These are phyloP conservation scores for Solanum sitiens DNA, from an alignment of 257 asterid genomes.

Conservation along the genomic window DNA sequence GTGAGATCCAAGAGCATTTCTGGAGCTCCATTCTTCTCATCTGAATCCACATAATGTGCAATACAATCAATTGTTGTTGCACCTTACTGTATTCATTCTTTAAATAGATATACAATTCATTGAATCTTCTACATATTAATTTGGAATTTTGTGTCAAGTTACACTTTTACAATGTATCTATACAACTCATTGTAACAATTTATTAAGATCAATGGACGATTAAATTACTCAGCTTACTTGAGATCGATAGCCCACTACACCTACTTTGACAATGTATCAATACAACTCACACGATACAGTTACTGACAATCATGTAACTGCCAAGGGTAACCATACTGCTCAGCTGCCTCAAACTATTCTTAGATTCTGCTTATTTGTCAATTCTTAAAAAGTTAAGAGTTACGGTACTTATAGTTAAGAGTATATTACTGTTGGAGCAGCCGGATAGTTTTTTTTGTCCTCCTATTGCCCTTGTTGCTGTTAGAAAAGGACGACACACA, in stretches of 20 bases:
- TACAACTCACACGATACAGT: not conserved
- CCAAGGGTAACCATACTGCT: not conserved
- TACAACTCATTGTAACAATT: not conserved
- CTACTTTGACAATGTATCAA: not conserved
- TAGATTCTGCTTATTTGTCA: not conserved
- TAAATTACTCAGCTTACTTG: not conserved
- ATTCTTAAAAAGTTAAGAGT: not conserved
- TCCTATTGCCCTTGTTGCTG: too few species aligned
- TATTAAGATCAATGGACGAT: not conserved
- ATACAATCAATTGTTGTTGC: not conserved
- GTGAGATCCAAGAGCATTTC: constrained; percentile 78
- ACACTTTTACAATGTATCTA: not conserved
- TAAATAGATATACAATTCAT: not conserved
- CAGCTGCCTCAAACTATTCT: not conserved
- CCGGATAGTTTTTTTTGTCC: not conserved
- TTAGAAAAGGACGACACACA: not conserved
- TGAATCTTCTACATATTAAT: not conserved
- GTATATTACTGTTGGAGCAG: not conserved
- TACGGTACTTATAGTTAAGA: not conserved
- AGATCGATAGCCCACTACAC: not conserved
- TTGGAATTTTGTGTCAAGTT: not conserved
- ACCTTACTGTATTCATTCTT: not conserved
- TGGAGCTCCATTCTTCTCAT: constrained; percentile 69
- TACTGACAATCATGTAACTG: not conserved
- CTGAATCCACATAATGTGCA: constrained; percentile 25